Base-by-base conservation (phyloP, 768 basidiomycete genomes). In the Lactifluus pinguis region DNA sequence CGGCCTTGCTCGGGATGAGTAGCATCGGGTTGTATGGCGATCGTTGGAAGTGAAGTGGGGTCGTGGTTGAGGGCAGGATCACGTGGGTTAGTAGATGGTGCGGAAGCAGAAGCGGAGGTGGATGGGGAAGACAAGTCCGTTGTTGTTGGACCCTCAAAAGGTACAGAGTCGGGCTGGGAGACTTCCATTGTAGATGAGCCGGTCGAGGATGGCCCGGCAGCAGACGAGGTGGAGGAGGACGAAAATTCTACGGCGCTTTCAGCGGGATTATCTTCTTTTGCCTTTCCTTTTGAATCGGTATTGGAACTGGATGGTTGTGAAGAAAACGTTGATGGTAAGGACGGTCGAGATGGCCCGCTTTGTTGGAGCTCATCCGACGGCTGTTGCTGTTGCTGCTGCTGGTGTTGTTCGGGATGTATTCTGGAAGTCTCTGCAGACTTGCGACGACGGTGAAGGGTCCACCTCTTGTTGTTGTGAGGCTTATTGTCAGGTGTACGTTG, bases 61-160 rank as follows among this genome's bases (percentile, higher is more conserved):
- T 62, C 61, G 55, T 57, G 55, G 61, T 58, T 62, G 61, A 58
- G 61, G 56, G 61, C 47, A 5, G 17, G 61, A 54, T 53, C 61
- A 62, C 61, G 61, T 62, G 61, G 41, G n/a, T 30, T 34, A 15
- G 56, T 36, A 6, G 51, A 21, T 15, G 61, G 53, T 29, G 61
- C 3, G 13, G 61, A 54, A 21, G 34, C 4, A 5, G 55, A 41
- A 14, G 48, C 2, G 19, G 53, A 10, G 42, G 56, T 5, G 19
- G 51, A 49, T 13, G 49, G 17, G 13, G 56, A 42, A 14, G 51
- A 61, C 44, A 57, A 0, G 13, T 53, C 60, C 11, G 60, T 53
- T 13, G 60, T 57, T 17, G 60, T 53, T 13, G 60, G 52, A 45
- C 60, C 41, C 15, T 36, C 36, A n/a, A 39, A 21, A 42, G 55